Conservation (phyloP, 2,329 filamentous ascomycete species). For the Sclerotinia borealis region DNA sequence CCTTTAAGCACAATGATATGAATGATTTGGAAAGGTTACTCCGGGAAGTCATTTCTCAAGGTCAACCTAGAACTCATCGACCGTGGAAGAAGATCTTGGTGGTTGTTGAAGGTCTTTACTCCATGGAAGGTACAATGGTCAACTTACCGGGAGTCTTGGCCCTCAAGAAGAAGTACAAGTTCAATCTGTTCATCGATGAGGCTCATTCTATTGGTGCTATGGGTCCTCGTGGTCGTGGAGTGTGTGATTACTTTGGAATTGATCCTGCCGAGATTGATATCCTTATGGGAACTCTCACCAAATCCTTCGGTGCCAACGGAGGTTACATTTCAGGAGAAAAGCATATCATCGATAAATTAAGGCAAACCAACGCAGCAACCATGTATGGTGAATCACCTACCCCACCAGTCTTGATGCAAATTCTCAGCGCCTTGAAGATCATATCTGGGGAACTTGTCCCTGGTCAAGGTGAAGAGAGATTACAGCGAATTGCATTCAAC, state of each 20-base stretch:
- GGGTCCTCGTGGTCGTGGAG: conserved; percentile 80
- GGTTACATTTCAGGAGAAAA: conserved; percentile 91
- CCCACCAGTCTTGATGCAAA: conserved; percentile 86
- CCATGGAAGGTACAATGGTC: conserved; percentile 98
- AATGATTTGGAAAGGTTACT: conserved; percentile 75
- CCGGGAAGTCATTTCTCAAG: conserved; percentile 89
- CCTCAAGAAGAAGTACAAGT: conserved; percentile 95
- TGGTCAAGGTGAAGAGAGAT: conserved; percentile 89
- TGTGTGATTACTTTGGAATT: conserved; percentile 95
- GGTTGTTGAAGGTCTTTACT: conserved; percentile 94
- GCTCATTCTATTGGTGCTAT: conserved; percentile 93
- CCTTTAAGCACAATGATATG: conserved; percentile 99
- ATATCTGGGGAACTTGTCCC: conserved; percentile 84
- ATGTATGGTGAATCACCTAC: conserved; percentile 82
- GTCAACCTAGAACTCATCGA: conserved; percentile 94
- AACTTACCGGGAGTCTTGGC: conserved; percentile 85
- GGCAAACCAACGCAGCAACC: conserved; percentile 77
- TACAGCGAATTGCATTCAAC: conserved; percentile 96
- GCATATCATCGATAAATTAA: conserved; percentile 85
- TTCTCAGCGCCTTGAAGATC: conserved; percentile 76
- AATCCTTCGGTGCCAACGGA: conserved; percentile 96
- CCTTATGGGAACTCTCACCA: conserved; percentile 96
- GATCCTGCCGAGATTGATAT: conserved; percentile 86
- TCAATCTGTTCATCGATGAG: conserved; percentile 91
- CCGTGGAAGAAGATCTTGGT: conserved; percentile 99